These are phyloP conservation scores for Yamagishiella unicocca DNA, from an alignment of 139 green algal species.

Conservation along the genomic window DNA sequence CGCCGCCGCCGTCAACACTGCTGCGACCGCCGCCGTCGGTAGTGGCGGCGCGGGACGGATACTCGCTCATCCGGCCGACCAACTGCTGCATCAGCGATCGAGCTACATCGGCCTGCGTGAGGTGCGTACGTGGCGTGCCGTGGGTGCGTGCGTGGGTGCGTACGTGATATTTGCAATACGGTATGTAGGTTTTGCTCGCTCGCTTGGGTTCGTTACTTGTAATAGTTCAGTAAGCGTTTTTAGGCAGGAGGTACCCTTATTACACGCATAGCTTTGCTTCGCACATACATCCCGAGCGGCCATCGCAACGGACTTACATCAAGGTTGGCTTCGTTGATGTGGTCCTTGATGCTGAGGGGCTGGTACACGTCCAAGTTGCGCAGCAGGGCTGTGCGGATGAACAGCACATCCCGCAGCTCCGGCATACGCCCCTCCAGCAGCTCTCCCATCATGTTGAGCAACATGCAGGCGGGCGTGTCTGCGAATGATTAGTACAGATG, in stretches of 20 bases:
- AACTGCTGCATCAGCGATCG: slow-evolving; percentile 36
- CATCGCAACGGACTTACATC: slow-evolving; percentile 37
- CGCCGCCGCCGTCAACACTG: too few species aligned
- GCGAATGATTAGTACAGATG: too few species aligned
- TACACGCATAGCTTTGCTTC: too few species aligned
- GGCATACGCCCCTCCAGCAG: slow-evolving; percentile 40
- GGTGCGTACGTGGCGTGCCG: too few species aligned
- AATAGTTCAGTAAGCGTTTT: too few species aligned
- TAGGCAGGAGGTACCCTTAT: too few species aligned
- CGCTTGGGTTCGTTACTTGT: too few species aligned
- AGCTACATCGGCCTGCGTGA: slow-evolving; percentile 26
- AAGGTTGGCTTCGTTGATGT: slow-evolving; percentile 48
- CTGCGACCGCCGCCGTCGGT: too few species aligned
- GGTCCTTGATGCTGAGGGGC: slow-evolving; percentile 53
- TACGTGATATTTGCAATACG: too few species aligned
- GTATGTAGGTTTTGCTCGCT: too few species aligned
- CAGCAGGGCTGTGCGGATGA: slow-evolving; percentile 49
- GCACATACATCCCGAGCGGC: too few species aligned
- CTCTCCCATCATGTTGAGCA: slow-evolving; percentile 54
- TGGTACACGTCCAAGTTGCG: slow-evolving; percentile 46
- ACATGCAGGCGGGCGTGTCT: slow-evolving; percentile 56
- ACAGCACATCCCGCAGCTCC: slow-evolving; percentile 36
- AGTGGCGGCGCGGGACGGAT: neutral
- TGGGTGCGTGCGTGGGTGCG: too few species aligned
- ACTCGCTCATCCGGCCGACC: neutral